Conservation (phyloP, 805 yeast genomes). For the Schizosaccharomyces lindneri region DNA sequence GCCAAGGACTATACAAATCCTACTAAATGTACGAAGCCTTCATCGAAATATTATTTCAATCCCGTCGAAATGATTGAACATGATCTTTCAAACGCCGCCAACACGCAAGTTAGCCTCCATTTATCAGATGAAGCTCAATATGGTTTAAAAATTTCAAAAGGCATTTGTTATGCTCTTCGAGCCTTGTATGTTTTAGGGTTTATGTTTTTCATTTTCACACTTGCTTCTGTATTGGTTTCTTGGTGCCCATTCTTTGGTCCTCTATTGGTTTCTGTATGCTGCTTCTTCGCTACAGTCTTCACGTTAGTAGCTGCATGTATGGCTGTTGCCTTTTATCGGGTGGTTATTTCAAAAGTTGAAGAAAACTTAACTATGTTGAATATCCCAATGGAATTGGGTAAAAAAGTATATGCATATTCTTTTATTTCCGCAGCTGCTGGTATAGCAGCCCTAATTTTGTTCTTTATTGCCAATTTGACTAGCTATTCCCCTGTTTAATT, state of each 20-base stretch:
- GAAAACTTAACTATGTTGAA: background rate
- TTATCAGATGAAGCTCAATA: background rate
- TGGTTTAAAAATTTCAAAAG: background rate
- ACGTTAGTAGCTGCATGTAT: background rate
- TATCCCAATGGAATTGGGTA: background rate
- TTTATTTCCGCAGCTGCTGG: background rate
- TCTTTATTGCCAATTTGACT: background rate
- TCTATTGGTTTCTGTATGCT: background rate
- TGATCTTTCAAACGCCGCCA: conserved; percentile 4
- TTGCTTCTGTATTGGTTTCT: background rate
- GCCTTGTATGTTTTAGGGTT: background rate
- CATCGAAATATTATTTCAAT: conserved; percentile 31
- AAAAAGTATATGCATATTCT: background rate
- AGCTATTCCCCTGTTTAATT: background rate
- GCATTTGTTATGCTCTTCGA: background rate
- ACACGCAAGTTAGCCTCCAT: background rate
- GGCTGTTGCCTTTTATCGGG: background rate
- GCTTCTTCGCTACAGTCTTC: background rate
- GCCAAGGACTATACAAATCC: conserved; percentile 8
- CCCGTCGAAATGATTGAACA: conserved; percentile 18
- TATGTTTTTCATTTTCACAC: background rate
- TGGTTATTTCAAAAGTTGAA: background rate
- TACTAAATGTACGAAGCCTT: conserved; percentile 29
- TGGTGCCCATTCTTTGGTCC: background rate
- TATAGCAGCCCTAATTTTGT: background rate